These are phyloP conservation scores for Vitis hybrid DNA, from an alignment of 177 flowering plant species.

Conservation along the genomic window DNA sequence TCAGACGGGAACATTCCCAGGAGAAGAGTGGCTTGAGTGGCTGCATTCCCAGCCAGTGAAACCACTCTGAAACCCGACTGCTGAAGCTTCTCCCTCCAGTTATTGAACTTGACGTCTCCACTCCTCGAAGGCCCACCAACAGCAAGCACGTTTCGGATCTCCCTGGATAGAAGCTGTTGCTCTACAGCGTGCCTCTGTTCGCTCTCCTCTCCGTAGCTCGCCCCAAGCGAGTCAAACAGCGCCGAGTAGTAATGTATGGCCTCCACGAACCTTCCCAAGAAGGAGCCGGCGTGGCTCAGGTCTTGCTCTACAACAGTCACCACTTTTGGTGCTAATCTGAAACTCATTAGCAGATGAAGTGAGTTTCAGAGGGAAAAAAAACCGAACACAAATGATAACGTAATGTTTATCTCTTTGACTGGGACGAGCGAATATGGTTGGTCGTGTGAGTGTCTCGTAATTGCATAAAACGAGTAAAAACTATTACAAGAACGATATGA, in stretches of 20 bases:
- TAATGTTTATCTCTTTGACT: too few relatives aligned
- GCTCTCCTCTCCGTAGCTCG: slow-evolving; percentile 94
- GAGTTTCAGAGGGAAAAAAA: too few relatives aligned
- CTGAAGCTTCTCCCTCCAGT: slow-evolving; percentile 88
- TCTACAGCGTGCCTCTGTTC: slow-evolving; percentile 94
- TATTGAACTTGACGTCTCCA: slow-evolving; percentile 71
- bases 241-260: slow-evolving; percentile 99
- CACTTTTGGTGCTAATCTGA: slow-evolving; percentile 91
- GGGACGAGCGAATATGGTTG: too few relatives aligned
- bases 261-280: slow-evolving; percentile 90
- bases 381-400: too few relatives aligned
- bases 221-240: slow-evolving; percentile 89
- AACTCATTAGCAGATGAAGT: too few relatives aligned
- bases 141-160: slow-evolving; percentile 72
- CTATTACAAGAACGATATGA: too few relatives aligned
- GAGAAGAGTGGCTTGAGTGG: slow-evolving; percentile 83
- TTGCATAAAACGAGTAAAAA: too few relatives aligned
- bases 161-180: slow-evolving; percentile 86
- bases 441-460: too few relatives aligned
- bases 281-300: slow-evolving; percentile 83
- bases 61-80: slow-evolving; percentile 79
- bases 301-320: slow-evolving; percentile 98
- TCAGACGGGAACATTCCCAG: slow-evolving; percentile 95
- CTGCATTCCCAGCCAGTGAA: slow-evolving; percentile 88
- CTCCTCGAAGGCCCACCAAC: slow-evolving; percentile 75